Percentiles rank a stretch among this genome's conserved stretches.
These are phyloP conservation scores for Pugionium dolabratum DNA, from an alignment of 345 rosid species.

Conservation along the genomic window DNA sequence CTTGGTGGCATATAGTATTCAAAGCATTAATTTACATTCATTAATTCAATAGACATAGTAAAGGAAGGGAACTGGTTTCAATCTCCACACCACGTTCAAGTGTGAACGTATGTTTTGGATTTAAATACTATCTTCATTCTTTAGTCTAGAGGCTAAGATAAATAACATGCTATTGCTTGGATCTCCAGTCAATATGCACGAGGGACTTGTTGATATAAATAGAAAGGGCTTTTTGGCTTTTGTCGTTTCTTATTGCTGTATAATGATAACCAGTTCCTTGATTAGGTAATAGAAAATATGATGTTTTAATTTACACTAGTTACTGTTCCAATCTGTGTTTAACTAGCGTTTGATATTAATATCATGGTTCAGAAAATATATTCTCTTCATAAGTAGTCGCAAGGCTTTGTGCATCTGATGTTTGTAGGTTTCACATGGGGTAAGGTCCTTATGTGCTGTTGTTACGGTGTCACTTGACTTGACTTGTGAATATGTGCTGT, in stretches of 20 bases:
- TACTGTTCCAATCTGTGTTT: constrained; percentile 6
- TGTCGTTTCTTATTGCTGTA: background rate
- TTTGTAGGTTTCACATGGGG: constrained; percentile 8
- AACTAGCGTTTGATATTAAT: constrained; percentile 5
- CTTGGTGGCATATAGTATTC: constrained; percentile 1
- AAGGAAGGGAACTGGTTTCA: constrained; percentile 6
- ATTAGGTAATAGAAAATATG: constrained; percentile 3
- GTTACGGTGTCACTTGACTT: too few relatives aligned
- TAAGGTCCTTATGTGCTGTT: background rate
- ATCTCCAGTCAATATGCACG: constrained; percentile 9
- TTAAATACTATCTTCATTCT: constrained; percentile 5
- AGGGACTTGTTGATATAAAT: constrained; percentile 12
- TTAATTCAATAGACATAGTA: background rate
- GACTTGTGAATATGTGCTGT: background rate
- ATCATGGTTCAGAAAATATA: background rate
- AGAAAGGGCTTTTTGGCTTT: background rate
- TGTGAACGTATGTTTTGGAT: background rate
- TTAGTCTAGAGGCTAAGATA: constrained; percentile 2
- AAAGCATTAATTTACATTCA: constrained; percentile 8
- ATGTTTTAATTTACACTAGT: constrained; percentile 3
- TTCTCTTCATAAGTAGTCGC: constrained; percentile 20
- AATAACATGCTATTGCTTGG: background rate
- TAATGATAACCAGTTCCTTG: constrained; percentile 9
- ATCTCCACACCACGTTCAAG: background rate
- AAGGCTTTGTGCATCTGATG: constrained; percentile 20